Percentiles rank a stretch among this genome's conserved stretches.
phyloP scores from a whole-genome alignment of 257 asterid species.

The Primulina tabacum region DNA sequence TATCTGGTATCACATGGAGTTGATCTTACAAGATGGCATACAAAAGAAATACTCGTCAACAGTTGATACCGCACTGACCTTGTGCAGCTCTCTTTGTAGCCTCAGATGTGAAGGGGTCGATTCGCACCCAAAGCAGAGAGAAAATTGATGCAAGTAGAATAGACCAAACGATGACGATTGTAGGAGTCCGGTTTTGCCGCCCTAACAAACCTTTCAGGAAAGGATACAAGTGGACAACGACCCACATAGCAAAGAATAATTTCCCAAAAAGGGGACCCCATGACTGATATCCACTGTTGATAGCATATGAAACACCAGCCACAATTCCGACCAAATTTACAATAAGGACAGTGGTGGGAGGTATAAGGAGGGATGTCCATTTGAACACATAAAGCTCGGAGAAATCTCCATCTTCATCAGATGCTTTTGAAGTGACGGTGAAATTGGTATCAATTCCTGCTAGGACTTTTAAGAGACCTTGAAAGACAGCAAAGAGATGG shows the following conservation, averaged over 20 bases:
- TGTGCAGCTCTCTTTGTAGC: constrained; percentile 32
- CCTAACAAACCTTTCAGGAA: constrained; percentile 47
- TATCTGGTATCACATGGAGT: not conserved
- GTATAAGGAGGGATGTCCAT: constrained; percentile 47
- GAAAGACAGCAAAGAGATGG: constrained; percentile 50
- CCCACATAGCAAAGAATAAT: constrained; percentile 43
- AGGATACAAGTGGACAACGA: constrained; percentile 41
- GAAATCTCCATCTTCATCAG: constrained; percentile 46
- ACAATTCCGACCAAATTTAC: constrained; percentile 44
- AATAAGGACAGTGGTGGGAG: constrained; percentile 45
- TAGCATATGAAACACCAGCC: constrained; percentile 42
- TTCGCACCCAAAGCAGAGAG: constrained; percentile 47
- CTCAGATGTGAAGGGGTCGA: constrained; percentile 40
- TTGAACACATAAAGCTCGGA: constrained; percentile 48
- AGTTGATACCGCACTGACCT: constrained; percentile 44
- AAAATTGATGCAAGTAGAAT: constrained; percentile 44
- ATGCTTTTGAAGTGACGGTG: constrained; percentile 48
- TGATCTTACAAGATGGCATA: not conserved
- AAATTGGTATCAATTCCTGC: constrained; percentile 49
- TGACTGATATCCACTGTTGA: constrained; percentile 46
- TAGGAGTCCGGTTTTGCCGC: constrained; percentile 41
- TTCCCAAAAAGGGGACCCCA: constrained; percentile 51
- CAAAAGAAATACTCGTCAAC: constrained; percentile 14
- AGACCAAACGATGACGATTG: constrained; percentile 48
- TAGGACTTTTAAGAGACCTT: constrained; percentile 46